A percentile compares a stretch with the other conserved stretches of the same genome.
Conservation (phyloP, 495 filamentous ascomycete genomes). For the Lasiosphaeria ovina region DNA sequence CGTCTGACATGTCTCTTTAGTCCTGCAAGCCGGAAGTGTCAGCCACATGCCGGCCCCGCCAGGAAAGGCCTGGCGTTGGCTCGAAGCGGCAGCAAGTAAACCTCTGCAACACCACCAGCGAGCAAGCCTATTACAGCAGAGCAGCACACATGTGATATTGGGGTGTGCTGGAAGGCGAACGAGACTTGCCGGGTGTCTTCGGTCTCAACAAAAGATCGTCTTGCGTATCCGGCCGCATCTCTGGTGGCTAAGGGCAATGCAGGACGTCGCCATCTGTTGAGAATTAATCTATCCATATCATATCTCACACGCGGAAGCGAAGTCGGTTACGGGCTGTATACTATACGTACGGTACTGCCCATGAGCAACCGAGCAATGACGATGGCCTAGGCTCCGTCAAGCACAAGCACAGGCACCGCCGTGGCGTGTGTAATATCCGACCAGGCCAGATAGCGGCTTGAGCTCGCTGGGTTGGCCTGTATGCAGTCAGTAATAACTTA, state of each 20-base stretch:
- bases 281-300: slow-evolving; percentile 28
- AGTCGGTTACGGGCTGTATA: slow-evolving; percentile 14
- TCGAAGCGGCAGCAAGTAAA: no score
- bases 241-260: no score
- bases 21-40: not conserved
- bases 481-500: slow-evolving; percentile 5
- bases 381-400: slow-evolving; percentile 8
- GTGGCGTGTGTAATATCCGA: slow-evolving; percentile 18
- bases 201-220: no score
- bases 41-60: not conserved
- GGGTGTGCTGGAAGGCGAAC: no score
- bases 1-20: not conserved
- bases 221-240: no score
- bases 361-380: not conserved
- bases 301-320: slow-evolving; percentile 26
- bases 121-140: no score
- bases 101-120: no score
- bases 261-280: not conserved
- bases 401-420: slow-evolving; percentile 5
- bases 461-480: not conserved
- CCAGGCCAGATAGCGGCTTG: slow-evolving; percentile 10
- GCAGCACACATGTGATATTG: no score
- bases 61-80: not conserved
- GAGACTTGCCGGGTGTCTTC: no score
- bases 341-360: slow-evolving; percentile 5